Evolutionary conservation across 1,284 basidiomycete genomes (phyloP).

Genomic region (Marasmius sp.): DNA sequence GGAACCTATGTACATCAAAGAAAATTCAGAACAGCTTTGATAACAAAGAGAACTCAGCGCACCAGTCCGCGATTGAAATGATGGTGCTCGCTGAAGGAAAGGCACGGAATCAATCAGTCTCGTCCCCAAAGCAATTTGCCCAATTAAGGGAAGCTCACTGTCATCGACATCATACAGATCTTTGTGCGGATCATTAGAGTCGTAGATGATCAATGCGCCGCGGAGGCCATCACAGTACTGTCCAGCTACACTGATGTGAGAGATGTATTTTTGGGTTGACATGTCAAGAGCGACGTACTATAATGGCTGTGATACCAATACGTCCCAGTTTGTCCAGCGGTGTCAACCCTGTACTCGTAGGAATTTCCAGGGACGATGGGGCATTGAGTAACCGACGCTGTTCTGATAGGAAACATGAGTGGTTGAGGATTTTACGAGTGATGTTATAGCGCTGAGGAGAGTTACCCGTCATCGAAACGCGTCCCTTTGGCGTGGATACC

Average conservation of each 20-base stretch:
- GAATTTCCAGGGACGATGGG: slow-evolving; percentile 9
- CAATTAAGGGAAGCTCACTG: too few relatives aligned
- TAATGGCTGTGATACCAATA: slow-evolving; percentile 26
- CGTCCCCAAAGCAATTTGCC: too few relatives aligned
- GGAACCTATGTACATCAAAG: too few relatives aligned
- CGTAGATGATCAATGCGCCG: slow-evolving; percentile 28
- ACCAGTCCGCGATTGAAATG: slow-evolving; percentile 20
- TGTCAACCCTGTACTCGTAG: slow-evolving; percentile 19
- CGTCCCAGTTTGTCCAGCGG: slow-evolving; percentile 19
- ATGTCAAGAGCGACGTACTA: too few relatives aligned
- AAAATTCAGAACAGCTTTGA: too few relatives aligned
- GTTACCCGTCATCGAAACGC: slow-evolving; percentile 6
- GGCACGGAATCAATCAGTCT: too few relatives aligned
- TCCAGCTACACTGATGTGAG: slow-evolving; percentile 20
- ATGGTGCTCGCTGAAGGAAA: neutral
- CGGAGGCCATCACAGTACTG: slow-evolving; percentile 43
- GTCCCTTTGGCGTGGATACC: slow-evolving; percentile 9
- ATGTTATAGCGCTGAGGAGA: too few relatives aligned
- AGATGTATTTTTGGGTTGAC: too few relatives aligned
- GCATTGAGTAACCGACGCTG: slow-evolving; percentile 19
- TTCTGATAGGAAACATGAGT: neutral
- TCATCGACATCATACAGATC: slow-evolving; percentile 33
- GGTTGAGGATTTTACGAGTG: too few relatives aligned
- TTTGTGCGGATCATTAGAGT: slow-evolving; percentile 32
- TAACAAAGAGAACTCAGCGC: neutral